Evolutionary conservation across 805 yeast genomes (phyloP).

Genomic region (Yarrowia osloensis): DNA sequence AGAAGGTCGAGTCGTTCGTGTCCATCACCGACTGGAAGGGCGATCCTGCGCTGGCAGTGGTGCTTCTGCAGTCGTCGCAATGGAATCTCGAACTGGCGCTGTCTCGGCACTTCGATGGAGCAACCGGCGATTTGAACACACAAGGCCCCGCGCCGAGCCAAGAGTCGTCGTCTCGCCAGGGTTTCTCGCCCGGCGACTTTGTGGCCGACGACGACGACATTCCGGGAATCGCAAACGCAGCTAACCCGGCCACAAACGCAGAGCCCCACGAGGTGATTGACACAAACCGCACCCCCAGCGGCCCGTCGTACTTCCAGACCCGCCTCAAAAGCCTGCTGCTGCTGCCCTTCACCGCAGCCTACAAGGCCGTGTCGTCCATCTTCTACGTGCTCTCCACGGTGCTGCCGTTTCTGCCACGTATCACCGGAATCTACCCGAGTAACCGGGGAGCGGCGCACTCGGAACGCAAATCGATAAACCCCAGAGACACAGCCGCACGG

Average conservation of each 20-base stretch:
- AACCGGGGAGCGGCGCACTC: slow-evolving; percentile 45
- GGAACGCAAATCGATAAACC: slow-evolving; percentile 48
- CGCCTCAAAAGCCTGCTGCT: slow-evolving; percentile 36
- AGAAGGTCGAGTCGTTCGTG: slow-evolving; percentile 39
- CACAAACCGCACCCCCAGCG: slow-evolving; percentile 34
- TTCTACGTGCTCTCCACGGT: slow-evolving; percentile 40
- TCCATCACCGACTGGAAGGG: slow-evolving; percentile 42
- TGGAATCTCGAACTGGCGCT: slow-evolving; percentile 47
- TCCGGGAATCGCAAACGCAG: slow-evolving; percentile 40
- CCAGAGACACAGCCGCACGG: slow-evolving; percentile 55
- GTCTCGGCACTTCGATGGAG: slow-evolving; percentile 33
- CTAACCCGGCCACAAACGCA: slow-evolving; percentile 35
- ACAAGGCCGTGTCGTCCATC: slow-evolving; percentile 39
- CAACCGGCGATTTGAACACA: slow-evolving; percentile 33
- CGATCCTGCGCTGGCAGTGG: slow-evolving; percentile 39
- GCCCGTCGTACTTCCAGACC: slow-evolving; percentile 40
- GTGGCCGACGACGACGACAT: slow-evolving; percentile 34
- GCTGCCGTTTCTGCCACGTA: slow-evolving; percentile 46
- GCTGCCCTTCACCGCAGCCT: slow-evolving; percentile 43
- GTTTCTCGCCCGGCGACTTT: slow-evolving; percentile 20
- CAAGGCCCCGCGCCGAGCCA: slow-evolving; percentile 33
- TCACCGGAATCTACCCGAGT: slow-evolving; percentile 45
- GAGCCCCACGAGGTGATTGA: slow-evolving; percentile 38
- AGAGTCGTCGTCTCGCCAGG: slow-evolving; percentile 26
- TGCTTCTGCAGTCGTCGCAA: slow-evolving; percentile 40